Conservation (phyloP, 805 yeast genomes). For the Myxozyma geophila region DNA sequence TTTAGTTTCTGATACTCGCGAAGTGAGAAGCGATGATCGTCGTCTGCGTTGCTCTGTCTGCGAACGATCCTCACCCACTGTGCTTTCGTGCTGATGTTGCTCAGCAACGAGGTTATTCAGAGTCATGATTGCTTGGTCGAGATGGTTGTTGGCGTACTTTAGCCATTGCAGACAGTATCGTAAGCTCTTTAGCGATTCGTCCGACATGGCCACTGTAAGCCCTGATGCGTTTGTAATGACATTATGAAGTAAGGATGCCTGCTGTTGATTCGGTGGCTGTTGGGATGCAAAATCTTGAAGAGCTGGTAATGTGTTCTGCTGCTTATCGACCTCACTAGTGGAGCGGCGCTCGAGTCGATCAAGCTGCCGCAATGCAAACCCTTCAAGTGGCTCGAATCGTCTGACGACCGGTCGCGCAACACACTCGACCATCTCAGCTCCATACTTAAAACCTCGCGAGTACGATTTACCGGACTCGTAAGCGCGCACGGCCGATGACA, state of each 20-base stretch:
- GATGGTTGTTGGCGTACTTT: constrained; percentile 77
- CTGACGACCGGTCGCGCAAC: constrained; percentile 61
- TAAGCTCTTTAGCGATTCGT: constrained; percentile 75
- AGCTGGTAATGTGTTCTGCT: not conserved
- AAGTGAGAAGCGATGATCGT: constrained; percentile 27
- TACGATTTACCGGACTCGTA: constrained; percentile 48
- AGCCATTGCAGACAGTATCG: constrained; percentile 79
- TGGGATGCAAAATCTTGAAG: constrained; percentile 4
- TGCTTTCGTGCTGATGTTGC: constrained; percentile 42
- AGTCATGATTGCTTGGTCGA: constrained; percentile 66
- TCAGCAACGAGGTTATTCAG: constrained; percentile 59
- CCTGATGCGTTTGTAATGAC: constrained; percentile 39
- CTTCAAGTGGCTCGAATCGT: constrained; percentile 43
- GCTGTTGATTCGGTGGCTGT: constrained; percentile 4
- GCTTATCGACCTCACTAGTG: not conserved
- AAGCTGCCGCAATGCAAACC: constrained; percentile 40
- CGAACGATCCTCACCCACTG: constrained; percentile 18
- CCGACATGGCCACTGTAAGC: constrained; percentile 53
- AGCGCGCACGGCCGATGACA: constrained; percentile 42
- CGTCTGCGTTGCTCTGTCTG: constrained; percentile 26
- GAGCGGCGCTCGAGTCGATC: constrained; percentile 35
- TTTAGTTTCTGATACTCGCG: constrained; percentile 52
- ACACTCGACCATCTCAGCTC: constrained; percentile 59
- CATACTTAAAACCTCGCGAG: constrained; percentile 58
- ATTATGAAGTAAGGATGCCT: constrained; percentile 24